phyloP scores from a whole-genome alignment of 805 yeast genomes.

The Scheffersomyces stipitis region DNA sequence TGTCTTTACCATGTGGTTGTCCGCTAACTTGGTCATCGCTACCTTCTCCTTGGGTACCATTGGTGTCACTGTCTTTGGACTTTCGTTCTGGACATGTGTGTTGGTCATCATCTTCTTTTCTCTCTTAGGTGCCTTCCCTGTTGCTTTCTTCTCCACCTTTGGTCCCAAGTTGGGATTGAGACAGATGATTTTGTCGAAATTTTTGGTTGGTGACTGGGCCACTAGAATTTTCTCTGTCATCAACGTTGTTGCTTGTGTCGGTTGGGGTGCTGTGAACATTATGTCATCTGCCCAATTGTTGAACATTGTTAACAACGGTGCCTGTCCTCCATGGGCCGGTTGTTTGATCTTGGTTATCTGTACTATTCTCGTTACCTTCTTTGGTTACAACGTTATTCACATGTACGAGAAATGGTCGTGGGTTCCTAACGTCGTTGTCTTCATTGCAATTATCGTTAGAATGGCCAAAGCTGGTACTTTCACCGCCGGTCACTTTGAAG shows the following conservation, averaged over 20 bases:
- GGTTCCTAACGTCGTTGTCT: slow-evolving; percentile 76
- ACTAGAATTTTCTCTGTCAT: slow-evolving; percentile 76
- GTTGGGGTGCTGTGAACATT: slow-evolving; percentile 94
- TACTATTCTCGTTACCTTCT: slow-evolving; percentile 73
- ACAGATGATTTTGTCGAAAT: slow-evolving; percentile 82
- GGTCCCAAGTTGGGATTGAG: slow-evolving; percentile 86
- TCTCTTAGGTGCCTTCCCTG: slow-evolving; percentile 70
- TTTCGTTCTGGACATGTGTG: slow-evolving; percentile 73
- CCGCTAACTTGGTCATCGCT: slow-evolving; percentile 86
- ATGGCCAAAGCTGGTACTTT: slow-evolving; percentile 67
- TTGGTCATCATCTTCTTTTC: slow-evolving; percentile 71
- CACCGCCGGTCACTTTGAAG: slow-evolving; percentile 29
- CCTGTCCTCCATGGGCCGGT: slow-evolving; percentile 89
- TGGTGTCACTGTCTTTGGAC: slow-evolving; percentile 57
- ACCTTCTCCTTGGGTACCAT: slow-evolving; percentile 74
- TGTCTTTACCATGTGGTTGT: slow-evolving; percentile 87
- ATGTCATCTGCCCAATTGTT: slow-evolving; percentile 86
- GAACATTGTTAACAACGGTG: slow-evolving; percentile 66
- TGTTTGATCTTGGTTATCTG: slow-evolving; percentile 67
- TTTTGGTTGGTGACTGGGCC: slow-evolving; percentile 70
- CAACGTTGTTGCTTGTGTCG: slow-evolving; percentile 83
- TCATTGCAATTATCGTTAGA: slow-evolving; percentile 77
- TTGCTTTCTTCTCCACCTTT: slow-evolving; percentile 78
- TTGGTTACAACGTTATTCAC: slow-evolving; percentile 84
- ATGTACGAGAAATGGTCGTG: slow-evolving; percentile 81